Evolutionary conservation across 1,139 yeast genomes (phyloP), one percentile per base, ranked within the genome.

Genomic region (Pichia terricola): DNA sequence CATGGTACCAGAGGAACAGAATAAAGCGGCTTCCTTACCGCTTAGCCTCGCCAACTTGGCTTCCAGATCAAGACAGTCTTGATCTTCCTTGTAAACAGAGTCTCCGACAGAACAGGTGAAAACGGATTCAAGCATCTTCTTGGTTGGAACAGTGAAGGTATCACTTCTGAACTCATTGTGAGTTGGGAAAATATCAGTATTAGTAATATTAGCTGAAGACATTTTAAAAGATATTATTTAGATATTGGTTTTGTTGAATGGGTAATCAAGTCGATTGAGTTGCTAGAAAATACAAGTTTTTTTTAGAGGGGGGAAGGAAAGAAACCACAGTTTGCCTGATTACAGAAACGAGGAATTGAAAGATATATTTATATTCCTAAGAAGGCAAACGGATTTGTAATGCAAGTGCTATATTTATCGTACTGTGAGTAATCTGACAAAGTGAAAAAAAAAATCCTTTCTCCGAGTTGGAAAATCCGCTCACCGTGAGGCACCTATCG

Each of bases 71-170:
- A 71, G 65, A 25, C 96, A 87, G 51, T 78, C 75, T 28, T 66
- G 66, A 61, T 89, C 96, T 63, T 89, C 96, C 51, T 79, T 75
- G 65, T 88, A 88, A 30, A 89, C 96, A 3, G 94, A 77, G 59
- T 89, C 97, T 42, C 97, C 97, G 54, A 76, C 64, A 4, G 91
- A 68, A 37, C 87, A 79, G 31, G 69, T 60, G 28, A 73, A 49
- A 45, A 77, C 79, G 22, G 86, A 81, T 46, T 70, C 69, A 41
- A 81, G 60, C 96, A 89, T 88, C 41, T 77, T 68, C 45, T 70
- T 71, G 3, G 95, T 82, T 34, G 96, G 97, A 10, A 87, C 86
- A 9, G 96, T 89, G 75, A 89, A 88, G 3, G 96, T 89, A 61
- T 89, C 97, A 60, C 91, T 79, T 61, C 91, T 75, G 61, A 83